Conservation (phyloP, 1,284 basidiomycete species). For the Peniophora sp. region DNA sequence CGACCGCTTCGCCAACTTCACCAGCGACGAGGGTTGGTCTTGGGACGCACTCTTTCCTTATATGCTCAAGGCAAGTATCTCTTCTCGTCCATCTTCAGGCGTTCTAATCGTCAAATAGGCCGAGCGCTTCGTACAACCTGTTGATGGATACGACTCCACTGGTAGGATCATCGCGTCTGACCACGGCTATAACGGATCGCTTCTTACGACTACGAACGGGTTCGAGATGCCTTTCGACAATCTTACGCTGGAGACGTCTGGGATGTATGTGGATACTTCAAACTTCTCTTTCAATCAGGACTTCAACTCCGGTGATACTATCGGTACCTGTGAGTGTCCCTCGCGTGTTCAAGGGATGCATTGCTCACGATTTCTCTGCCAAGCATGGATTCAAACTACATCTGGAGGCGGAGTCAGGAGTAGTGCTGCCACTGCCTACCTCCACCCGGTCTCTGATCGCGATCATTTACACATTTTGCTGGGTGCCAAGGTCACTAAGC, state of each 20-base stretch:
- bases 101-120: background rate
- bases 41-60: background rate
- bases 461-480: constrained; percentile 23
- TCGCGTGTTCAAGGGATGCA: background rate
- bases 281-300: constrained; percentile 15
- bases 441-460: constrained; percentile 9
- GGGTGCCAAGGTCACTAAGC: constrained; percentile 19
- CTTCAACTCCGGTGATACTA: constrained; percentile 13
- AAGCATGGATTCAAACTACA: constrained; percentile 11
- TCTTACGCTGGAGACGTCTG: constrained; percentile 7
- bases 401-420: constrained; percentile 11
- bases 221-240: constrained; percentile 7
- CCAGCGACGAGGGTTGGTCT: background rate
- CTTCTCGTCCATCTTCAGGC: background rate
- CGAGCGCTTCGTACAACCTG: constrained; percentile 13
- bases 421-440: constrained; percentile 14
- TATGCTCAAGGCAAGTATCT: background rate
- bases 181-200: constrained; percentile 14
- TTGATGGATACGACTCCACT: constrained; percentile 12
- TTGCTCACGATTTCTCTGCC: background rate
- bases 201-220: constrained; percentile 11
- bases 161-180: constrained; percentile 12
- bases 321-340: constrained; percentile 13
- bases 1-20: background rate
- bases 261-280: constrained; percentile 6